Conservation (phyloP, 257 asterid species). For the Penstemon eatonii region DNA sequence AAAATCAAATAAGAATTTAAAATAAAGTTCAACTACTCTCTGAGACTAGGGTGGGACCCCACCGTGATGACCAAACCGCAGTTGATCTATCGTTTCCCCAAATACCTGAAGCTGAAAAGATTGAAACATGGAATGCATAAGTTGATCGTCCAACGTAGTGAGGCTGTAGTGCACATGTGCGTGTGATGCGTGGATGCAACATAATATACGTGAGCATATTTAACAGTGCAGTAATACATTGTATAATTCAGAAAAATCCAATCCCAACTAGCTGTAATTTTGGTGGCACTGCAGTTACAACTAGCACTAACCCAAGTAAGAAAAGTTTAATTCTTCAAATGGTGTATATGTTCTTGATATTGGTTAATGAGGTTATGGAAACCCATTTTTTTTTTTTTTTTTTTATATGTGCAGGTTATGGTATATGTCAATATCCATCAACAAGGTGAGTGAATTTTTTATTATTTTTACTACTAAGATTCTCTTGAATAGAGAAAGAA, state of each 20-base stretch:
- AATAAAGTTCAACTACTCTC: too few species aligned
- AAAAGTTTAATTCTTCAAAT: neutral
- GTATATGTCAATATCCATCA: constrained; percentile 61
- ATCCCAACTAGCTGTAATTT: constrained; percentile 77
- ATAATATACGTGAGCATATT: too few species aligned
- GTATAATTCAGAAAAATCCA: constrained; percentile 76
- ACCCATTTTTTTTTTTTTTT: neutral
- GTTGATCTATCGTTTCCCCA: too few species aligned
- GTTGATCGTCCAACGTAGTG: too few species aligned
- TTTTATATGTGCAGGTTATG: constrained; percentile 71
- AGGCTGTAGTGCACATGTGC: too few species aligned
- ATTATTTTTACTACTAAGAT: neutral
- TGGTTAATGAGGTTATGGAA: neutral
- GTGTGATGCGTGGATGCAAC: too few species aligned
- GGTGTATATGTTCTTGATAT: neutral
- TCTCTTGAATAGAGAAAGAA: neutral
- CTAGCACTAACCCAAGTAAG: constrained; percentile 83
- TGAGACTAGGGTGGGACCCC: too few species aligned
- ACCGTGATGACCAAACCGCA: too few species aligned
- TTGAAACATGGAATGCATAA: too few species aligned
- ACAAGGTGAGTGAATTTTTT: constrained; percentile 52
- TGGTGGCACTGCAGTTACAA: constrained; percentile 74
- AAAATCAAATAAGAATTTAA: too few species aligned
- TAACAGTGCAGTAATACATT: too few species aligned
- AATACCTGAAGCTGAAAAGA: too few species aligned